Percentiles rank a stretch among this genome's conserved stretches.
Conservation (phyloP, 2,329 filamentous ascomycete species). For the Colletotrichum musae region DNA sequence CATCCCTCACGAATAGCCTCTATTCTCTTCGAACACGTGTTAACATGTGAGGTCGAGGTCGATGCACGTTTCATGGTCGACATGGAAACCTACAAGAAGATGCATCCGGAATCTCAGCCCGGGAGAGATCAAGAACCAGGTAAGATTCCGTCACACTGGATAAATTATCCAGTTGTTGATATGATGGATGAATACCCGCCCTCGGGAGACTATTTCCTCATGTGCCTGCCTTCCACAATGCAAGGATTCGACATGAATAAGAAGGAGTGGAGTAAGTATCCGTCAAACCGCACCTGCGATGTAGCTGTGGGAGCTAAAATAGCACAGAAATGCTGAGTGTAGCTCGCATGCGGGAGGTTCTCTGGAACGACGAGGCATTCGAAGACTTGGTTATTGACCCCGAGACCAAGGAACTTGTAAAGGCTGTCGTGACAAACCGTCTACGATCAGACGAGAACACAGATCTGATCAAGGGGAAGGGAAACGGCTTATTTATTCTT, state of each 20-base stretch:
- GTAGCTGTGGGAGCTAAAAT: too few species aligned
- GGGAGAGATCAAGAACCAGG: neutral
- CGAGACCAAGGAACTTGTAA: constrained; percentile 48
- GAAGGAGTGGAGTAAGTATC: constrained; percentile 12
- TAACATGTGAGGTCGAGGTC: too few species aligned
- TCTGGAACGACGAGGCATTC: constrained; percentile 43
- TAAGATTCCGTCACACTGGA: neutral
- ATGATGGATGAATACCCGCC: neutral
- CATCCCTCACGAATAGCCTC: neutral
- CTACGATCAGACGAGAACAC: constrained; percentile 41
- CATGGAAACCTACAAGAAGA: neutral
- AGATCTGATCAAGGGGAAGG: constrained; percentile 52
- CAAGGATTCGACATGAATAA: constrained; percentile 10
- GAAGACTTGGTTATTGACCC: constrained; percentile 39
- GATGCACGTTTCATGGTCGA: constrained; percentile 17
- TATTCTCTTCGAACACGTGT: neutral
- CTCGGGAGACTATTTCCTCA: neutral
- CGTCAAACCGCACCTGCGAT: too few species aligned
- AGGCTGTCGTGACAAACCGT: constrained; percentile 46
- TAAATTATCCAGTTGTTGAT: too few species aligned
- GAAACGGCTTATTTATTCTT: constrained; percentile 52
- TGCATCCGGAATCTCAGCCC: neutral
- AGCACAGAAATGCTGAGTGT: neutral
- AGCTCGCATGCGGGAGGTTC: neutral
- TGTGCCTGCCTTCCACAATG: neutral